Evolutionary conservation across 1,139 yeast species (phyloP).

Genomic region (Sugiyamaella japonica): DNA sequence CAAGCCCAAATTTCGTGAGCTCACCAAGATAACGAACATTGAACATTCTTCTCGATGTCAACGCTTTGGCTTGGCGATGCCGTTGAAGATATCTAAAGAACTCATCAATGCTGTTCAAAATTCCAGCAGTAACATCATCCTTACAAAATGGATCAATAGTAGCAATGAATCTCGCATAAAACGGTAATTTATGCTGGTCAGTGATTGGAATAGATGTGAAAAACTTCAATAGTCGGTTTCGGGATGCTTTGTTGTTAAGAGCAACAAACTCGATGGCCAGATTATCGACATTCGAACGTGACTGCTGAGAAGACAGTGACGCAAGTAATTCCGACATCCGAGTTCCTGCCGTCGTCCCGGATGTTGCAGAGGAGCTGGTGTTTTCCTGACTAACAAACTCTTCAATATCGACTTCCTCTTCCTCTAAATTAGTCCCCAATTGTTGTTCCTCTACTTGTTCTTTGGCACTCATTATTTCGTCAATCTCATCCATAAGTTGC

Average conservation of each 20-base stretch:
- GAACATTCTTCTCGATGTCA: constrained; percentile 43
- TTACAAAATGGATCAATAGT: constrained; percentile 52
- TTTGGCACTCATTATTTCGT: constrained; percentile 7
- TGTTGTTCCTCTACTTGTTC: constrained; percentile 19
- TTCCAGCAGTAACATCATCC: constrained; percentile 54
- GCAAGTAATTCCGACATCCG: constrained; percentile 29
- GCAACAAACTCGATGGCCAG: constrained; percentile 58
- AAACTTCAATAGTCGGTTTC: constrained; percentile 57
- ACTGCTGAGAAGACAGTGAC: constrained; percentile 32
- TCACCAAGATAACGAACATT: constrained; percentile 69
- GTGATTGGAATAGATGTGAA: constrained; percentile 42
- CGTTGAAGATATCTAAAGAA: constrained; percentile 32
- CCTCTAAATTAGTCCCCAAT: constrained; percentile 14
- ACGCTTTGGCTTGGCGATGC: constrained; percentile 26
- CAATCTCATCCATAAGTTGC: constrained; percentile 14
- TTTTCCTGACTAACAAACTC: constrained; percentile 24
- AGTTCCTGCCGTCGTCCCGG: constrained; percentile 21
- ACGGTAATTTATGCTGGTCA: constrained; percentile 40
- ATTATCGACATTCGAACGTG: constrained; percentile 55
- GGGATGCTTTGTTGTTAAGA: constrained; percentile 73
- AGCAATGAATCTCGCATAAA: constrained; percentile 68
- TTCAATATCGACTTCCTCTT: constrained; percentile 20
- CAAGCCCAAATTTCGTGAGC: constrained; percentile 69
- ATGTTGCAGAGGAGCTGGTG: constrained; percentile 16
- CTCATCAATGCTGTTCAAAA: constrained; percentile 55